Evolutionary conservation across 2,329 filamentous ascomycete genomes (phyloP), one percentile per base, ranked within the genome.

Genomic region (Stylonectria norvegica): DNA sequence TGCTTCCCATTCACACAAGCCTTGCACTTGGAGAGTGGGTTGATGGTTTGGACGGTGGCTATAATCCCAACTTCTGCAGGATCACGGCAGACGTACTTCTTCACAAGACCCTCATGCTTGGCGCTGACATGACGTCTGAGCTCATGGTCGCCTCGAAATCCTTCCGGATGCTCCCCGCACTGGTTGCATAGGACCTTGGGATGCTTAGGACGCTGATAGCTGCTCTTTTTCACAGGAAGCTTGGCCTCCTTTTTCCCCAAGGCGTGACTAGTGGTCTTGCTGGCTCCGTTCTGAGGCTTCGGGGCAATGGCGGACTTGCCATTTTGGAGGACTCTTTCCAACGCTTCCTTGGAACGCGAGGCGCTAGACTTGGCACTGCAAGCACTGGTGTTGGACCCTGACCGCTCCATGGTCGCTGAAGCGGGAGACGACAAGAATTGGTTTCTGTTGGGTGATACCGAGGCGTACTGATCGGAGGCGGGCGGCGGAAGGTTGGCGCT

Each of bases 61-160:
- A 54, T 49, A 3, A 70, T 57, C 6, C 70, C 70, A 12, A 55
- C 57, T 1, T 56, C 52, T 9, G 59, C 55, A 1, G 80, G 78
- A 48, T 82, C 75, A 20, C 75, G 66, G 53, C 79, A 83, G 18
- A 81, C 65, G 55, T 67, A 83, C 52, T 79, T 80, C 60, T 70
- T 78, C 36, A 79, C 71, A 4, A 64, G 50, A 9, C 46, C 53
- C 42, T 70, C 69, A 62, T 97, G 91, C 49, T 87, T 78, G 22
- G 72, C 68, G 29, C 77, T 76, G 38, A 74, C 74, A 52, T 89
- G 85, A 14, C 85, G 75, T 30, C 80, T 76, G 18, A 88, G 75
- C 62, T 95, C 89, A 59, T 95, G 89, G 17, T 90, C 86, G 38
- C 89, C 89, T 22, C 89, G 81, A 64, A 95, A 95, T 31, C 87